These are phyloP conservation scores for Harrya chromipes DNA, from an alignment of 768 basidiomycete genomes.

Conservation along the genomic window DNA sequence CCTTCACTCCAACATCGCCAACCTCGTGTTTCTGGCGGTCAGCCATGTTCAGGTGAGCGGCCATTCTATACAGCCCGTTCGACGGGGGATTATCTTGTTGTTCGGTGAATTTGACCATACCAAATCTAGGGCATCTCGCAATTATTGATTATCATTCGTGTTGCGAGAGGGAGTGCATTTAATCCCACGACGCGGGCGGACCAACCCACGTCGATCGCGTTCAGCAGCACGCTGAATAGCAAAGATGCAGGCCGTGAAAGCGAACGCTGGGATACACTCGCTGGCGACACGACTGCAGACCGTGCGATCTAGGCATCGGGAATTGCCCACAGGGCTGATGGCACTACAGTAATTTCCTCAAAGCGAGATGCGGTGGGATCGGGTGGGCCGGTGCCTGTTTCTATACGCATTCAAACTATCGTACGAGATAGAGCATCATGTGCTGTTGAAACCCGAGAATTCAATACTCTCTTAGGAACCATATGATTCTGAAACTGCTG, in stretches of 20 bases:
- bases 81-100: not conserved
- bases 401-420: no score
- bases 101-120: no score
- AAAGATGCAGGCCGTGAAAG: not conserved
- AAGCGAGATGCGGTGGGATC: no score
- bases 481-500: no score
- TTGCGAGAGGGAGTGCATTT: conserved; percentile 30
- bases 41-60: conserved; percentile 31
- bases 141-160: conserved; percentile 35
- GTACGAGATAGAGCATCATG: no score
- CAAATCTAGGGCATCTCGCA: conserved; percentile 29
- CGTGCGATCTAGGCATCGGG: not conserved
- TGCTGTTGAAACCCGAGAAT: no score
- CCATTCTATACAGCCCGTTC: not conserved
- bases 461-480: no score
- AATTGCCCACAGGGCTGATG: no score
- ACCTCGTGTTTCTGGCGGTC: conserved; percentile 33
- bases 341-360: no score
- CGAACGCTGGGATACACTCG: not conserved
- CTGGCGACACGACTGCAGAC: not conserved
- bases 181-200: not conserved
- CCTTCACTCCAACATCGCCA: conserved; percentile 22
- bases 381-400: no score
- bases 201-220: conserved; percentile 2
- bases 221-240: not conserved